phyloP scores from a whole-genome alignment of 768 basidiomycete genomes.

The Amanita inopinata region DNA sequence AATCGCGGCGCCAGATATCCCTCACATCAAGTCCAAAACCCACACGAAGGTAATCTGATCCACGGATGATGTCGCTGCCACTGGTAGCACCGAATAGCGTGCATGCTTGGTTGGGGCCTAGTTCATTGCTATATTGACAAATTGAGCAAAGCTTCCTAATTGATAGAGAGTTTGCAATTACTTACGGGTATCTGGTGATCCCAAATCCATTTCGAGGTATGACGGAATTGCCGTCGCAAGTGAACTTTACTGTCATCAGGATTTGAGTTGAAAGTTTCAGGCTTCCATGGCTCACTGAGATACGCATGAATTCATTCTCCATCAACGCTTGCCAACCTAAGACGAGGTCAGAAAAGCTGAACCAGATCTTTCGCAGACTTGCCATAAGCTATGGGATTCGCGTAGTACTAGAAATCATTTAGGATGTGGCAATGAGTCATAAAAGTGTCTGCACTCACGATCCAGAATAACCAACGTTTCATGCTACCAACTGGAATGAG shows the following conservation, averaged over 20 bases:
- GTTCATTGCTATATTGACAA: constrained; percentile 16
- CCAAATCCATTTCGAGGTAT: constrained; percentile 56
- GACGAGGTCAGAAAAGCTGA: background rate
- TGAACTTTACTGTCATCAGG: constrained; percentile 26
- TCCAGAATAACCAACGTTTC: constrained; percentile 84
- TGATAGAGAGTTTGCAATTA: no score
- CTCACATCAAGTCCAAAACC: constrained; percentile 37
- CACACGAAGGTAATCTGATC: constrained; percentile 50
- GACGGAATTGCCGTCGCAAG: constrained; percentile 56
- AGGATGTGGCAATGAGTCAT: background rate
- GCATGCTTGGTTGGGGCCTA: constrained; percentile 69
- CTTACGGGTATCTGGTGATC: constrained; percentile 52
- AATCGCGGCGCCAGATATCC: constrained; percentile 59
- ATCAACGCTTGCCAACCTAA: constrained; percentile 66
- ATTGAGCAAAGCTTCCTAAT: no score
- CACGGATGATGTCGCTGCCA: constrained; percentile 47
- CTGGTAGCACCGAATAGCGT: constrained; percentile 57
- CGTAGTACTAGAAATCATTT: constrained; percentile 43
- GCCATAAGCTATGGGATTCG: constrained; percentile 74
- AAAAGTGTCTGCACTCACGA: constrained; percentile 32
- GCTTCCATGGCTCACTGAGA: constrained; percentile 33
- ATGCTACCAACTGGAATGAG: constrained; percentile 57
- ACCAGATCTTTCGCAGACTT: constrained; percentile 8
- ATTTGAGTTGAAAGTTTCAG: constrained; percentile 7
- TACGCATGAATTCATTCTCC: constrained; percentile 80